Evolutionary conservation across 2,329 filamentous ascomycete genomes (phyloP).

Genomic region (Sclerotinia borealis): DNA sequence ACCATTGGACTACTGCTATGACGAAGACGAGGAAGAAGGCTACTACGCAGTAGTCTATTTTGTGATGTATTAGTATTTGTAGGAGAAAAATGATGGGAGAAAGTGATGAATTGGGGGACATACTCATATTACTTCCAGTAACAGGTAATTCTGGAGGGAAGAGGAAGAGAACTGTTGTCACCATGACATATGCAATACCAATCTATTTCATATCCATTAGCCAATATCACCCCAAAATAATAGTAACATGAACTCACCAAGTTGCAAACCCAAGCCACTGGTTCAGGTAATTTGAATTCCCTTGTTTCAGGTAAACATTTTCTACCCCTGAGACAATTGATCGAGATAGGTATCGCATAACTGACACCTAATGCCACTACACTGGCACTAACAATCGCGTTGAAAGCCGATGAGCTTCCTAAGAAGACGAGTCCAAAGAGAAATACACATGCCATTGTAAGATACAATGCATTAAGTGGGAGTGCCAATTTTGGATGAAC

Average conservation of each 20-base stretch:
- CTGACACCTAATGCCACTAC: constrained; percentile 67
- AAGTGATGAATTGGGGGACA: background rate
- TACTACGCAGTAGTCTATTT: constrained; percentile 26
- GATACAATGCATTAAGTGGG: constrained; percentile 59
- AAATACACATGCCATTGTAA: constrained; percentile 54
- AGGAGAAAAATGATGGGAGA: background rate
- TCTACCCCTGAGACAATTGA: constrained; percentile 62
- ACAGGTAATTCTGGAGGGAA: constrained; percentile 55
- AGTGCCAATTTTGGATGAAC: constrained; percentile 57
- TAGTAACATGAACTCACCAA: constrained; percentile 33
- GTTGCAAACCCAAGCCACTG: constrained; percentile 55
- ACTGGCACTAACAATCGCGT: constrained; percentile 63
- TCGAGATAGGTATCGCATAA: constrained; percentile 65
- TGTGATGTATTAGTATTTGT: background rate
- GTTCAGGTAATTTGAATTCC: constrained; percentile 48
- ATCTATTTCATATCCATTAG: constrained; percentile 25
- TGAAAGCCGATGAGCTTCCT: constrained; percentile 59
- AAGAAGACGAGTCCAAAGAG: constrained; percentile 66
- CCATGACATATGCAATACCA: constrained; percentile 50
- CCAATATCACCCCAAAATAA: constrained; percentile 14
- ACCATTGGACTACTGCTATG: constrained; percentile 46
- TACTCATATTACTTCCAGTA: constrained; percentile 55
- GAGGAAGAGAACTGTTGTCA: constrained; percentile 58
- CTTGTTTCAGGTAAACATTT: constrained; percentile 54
- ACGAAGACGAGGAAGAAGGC: constrained; percentile 40